These are phyloP conservation scores for Passiflora organensis DNA, from an alignment of 345 rosid species.

Conservation along the genomic window DNA sequence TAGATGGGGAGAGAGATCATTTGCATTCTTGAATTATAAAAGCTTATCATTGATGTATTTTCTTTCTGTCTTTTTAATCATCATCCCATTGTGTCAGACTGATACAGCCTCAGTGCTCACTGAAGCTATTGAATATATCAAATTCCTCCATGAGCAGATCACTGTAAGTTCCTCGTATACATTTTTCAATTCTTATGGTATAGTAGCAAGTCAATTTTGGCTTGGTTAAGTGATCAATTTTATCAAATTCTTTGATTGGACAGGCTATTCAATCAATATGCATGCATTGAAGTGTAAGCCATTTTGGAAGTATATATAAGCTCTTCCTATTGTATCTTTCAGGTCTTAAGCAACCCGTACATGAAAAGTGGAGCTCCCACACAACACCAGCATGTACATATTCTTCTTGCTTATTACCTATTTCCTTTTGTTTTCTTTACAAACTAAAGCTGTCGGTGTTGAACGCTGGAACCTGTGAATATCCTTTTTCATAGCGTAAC, in stretches of 20 bases:
- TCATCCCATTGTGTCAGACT: conserved; percentile 53
- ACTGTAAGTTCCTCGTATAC: conserved; percentile 48
- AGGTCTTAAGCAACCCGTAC: conserved; percentile 89
- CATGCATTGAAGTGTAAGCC: neutral
- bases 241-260: too few relatives aligned
- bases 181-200: neutral
- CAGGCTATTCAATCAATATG: neutral
- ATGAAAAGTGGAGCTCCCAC: conserved; percentile 82
- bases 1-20: conserved; percentile 4
- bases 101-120: conserved; percentile 99
- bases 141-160: conserved; percentile 92
- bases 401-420: neutral
- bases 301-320: neutral
- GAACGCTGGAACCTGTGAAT: too few relatives aligned
- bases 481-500: too few relatives aligned
- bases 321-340: conserved; percentile 11
- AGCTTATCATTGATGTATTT: conserved; percentile 4
- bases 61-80: neutral
- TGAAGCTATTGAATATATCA: conserved; percentile 95
- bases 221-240: too few relatives aligned
- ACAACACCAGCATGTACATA: conserved; percentile 66
- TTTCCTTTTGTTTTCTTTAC: too few relatives aligned
- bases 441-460: too few relatives aligned
- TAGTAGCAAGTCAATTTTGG: too few relatives aligned
- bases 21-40: conserved; percentile 21